phyloP scores from a whole-genome alignment of 352 stramenopile genomes.

The Globisporangium paroecandrum region DNA sequence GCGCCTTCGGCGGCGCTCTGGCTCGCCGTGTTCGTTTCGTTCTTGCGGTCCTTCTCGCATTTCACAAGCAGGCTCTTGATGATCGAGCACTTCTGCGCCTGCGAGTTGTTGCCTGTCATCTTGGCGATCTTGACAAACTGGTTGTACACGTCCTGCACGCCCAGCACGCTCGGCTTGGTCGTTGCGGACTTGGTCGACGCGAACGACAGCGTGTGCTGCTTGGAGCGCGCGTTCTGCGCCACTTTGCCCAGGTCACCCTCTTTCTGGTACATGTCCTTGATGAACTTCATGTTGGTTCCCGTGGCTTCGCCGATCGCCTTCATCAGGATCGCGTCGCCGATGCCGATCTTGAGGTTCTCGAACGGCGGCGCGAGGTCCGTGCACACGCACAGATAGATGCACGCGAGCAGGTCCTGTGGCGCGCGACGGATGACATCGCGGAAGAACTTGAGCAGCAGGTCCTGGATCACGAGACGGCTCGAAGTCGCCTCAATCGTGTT shows the following conservation, averaged over 20 bases:
- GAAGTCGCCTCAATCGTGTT: slow-evolving; percentile 73
- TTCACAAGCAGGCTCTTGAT: slow-evolving; percentile 97
- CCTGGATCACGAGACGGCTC: slow-evolving; percentile 78
- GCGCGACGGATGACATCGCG: slow-evolving; percentile 66
- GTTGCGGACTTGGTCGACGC: slow-evolving; percentile 25
- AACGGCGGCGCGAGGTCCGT: slow-evolving; percentile 94
- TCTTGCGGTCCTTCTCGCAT: slow-evolving; percentile 81
- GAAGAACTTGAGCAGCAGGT: slow-evolving; percentile 86
- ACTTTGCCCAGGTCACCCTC: slow-evolving; percentile 98
- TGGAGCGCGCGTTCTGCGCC: slow-evolving; percentile 91
- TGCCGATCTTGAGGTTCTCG: slow-evolving; percentile 97
- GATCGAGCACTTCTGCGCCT: slow-evolving; percentile 96
- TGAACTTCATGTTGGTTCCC: slow-evolving; percentile 87
- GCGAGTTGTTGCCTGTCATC: slow-evolving; percentile 94
- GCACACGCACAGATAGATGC: slow-evolving; percentile 90
- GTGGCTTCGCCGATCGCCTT: slow-evolving; percentile 95
- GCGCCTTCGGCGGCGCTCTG: slow-evolving; percentile 62
- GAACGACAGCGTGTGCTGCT: slow-evolving; percentile 92
- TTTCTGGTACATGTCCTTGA: slow-evolving; percentile 96
- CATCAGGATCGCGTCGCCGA: slow-evolving; percentile 97
- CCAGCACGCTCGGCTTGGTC: slow-evolving; percentile 88
- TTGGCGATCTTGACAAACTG: slow-evolving; percentile 93
- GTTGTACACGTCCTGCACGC: slow-evolving; percentile 82
- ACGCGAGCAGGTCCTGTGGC: slow-evolving; percentile 82
- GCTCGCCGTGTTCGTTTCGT: slow-evolving; percentile 29